A percentile compares a stretch with the other conserved stretches of the same genome.
phyloP scores from a whole-genome alignment of 2,329 filamentous ascomycete species.

The Raffaelea ambrosiae region DNA sequence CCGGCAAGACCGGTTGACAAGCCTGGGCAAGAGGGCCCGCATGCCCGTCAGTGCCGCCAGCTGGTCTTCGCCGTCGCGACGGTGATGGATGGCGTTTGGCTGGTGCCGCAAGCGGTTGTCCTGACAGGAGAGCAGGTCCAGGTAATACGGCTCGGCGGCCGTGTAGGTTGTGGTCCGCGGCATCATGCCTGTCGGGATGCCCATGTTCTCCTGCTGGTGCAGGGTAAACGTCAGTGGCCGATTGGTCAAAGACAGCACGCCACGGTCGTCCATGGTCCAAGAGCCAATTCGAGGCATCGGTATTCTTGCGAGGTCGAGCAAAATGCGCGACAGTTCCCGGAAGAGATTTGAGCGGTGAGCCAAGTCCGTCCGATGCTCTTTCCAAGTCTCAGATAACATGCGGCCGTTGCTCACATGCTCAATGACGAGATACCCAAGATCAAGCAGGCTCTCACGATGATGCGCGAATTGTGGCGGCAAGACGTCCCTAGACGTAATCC shows the following conservation, averaged over 20 bases:
- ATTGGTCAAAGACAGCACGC: slow-evolving; percentile 1
- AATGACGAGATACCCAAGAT: slow-evolving; percentile 17
- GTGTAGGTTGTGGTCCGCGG: slow-evolving; percentile 19
- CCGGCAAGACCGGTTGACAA: neutral
- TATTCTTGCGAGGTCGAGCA: slow-evolving; percentile 18
- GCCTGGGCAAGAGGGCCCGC: neutral
- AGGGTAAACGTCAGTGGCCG: slow-evolving; percentile 11
- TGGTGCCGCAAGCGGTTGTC: slow-evolving; percentile 17
- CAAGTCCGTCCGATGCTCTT: slow-evolving; percentile 11
- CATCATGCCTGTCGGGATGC: slow-evolving; percentile 19
- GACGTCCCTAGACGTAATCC: too few species aligned
- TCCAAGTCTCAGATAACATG: slow-evolving; percentile 21
- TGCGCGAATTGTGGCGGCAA: neutral
- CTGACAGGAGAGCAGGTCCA: slow-evolving; percentile 18
- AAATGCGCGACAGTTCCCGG: slow-evolving; percentile 15
- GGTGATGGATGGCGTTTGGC: slow-evolving; percentile 13
- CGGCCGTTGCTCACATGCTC: slow-evolving; percentile 17
- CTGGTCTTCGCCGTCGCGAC: neutral
- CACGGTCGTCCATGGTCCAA: slow-evolving; percentile 17
- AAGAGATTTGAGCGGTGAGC: slow-evolving; percentile 19
- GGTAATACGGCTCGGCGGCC: slow-evolving; percentile 17
- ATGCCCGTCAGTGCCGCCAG: neutral
- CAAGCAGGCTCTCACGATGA: slow-evolving; percentile 5
- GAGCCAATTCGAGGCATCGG: slow-evolving; percentile 17
- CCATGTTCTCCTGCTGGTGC: slow-evolving; percentile 22